These are phyloP conservation scores for Lenwebbia sp. DNA, from an alignment of 345 rosid genomes.

Conservation along the genomic window DNA sequence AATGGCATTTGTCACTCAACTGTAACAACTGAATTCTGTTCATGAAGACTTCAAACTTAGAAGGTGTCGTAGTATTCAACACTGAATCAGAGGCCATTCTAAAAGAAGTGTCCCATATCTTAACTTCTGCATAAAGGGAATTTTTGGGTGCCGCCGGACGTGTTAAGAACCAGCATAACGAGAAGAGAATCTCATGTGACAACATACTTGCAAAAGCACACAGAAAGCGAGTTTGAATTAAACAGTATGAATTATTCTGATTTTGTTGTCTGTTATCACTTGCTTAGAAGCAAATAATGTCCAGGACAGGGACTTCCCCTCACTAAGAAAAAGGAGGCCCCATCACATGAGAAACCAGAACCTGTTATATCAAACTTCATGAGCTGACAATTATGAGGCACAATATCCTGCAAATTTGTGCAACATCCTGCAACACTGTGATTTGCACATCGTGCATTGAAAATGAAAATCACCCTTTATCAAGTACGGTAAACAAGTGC, in stretches of 20 bases:
- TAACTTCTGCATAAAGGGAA: neutral
- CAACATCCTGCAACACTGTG: neutral
- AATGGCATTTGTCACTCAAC: neutral
- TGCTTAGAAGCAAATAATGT: neutral
- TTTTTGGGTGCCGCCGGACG: neutral
- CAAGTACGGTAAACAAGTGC: neutral
- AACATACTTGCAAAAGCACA: neutral
- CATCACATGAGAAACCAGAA: neutral
- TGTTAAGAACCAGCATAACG: neutral
- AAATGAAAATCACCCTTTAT: neutral
- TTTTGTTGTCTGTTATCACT: neutral
- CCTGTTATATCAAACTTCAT: neutral
- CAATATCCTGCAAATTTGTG: neutral
- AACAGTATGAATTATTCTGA: neutral
- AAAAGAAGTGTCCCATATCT: neutral
- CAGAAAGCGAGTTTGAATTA: neutral
- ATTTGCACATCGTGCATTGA: neutral
- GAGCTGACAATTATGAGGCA: neutral
- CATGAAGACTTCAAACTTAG: neutral
- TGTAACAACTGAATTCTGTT: neutral
- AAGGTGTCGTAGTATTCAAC: neutral
- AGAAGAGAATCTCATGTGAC: neutral
- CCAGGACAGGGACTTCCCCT: neutral
- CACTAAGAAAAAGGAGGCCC: neutral
- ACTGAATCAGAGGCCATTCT: neutral